Evolutionary conservation across 2,329 filamentous ascomycete genomes (phyloP), one percentile per base, ranked within the genome.

Genomic region (Alternaria arbusti): DNA sequence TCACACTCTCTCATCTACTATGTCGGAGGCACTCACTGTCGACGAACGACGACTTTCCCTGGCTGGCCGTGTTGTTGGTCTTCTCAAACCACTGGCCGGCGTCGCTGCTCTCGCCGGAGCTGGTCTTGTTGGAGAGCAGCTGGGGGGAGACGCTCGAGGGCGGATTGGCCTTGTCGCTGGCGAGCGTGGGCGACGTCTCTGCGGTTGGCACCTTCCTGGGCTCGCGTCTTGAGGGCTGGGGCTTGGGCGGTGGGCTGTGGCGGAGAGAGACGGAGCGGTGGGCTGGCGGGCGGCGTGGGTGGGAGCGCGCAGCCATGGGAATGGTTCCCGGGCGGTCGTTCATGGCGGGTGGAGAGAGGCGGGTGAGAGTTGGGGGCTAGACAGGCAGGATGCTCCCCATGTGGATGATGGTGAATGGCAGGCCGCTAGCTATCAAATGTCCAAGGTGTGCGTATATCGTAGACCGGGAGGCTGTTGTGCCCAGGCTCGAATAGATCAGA

Each of bases 81-180:
- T 79, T 81, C 50, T 86, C 83, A 55, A 86, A 86, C 84, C 84
- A 86, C 50, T 80, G 81, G 20, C 84, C 83, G 3, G 82, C 83
- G 65, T 85, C 84, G 68, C 84, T 85, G 72, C 83, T 85, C 72
- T 85, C 84, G 15, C 82, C 82, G 1, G 84, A 85, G 63, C 82
- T 84, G 58, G 79, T 69, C 67, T 81, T 81, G 74, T 79, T 65
- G 64, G 70, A 67, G 32, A 64, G 46, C 22, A 74, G 59, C 32
- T 68, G 70, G 8, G 81, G 78, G 22, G 79, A 80, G 32, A 79
- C 65, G 58, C 78, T 82, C 20, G 81, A 83, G 0, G 81, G 80
- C 9, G 82, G 81, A 56, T 80, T 80, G 44, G 75, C 77, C 57
- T 70, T 71, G 70, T 79, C 73, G 64, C 75, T 79, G 11, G 75